A percentile compares a stretch with the other conserved stretches of the same genome.
These are phyloP conservation scores for Pythium aquatile DNA, from an alignment of 352 stramenopile genomes.

Conservation along the genomic window DNA sequence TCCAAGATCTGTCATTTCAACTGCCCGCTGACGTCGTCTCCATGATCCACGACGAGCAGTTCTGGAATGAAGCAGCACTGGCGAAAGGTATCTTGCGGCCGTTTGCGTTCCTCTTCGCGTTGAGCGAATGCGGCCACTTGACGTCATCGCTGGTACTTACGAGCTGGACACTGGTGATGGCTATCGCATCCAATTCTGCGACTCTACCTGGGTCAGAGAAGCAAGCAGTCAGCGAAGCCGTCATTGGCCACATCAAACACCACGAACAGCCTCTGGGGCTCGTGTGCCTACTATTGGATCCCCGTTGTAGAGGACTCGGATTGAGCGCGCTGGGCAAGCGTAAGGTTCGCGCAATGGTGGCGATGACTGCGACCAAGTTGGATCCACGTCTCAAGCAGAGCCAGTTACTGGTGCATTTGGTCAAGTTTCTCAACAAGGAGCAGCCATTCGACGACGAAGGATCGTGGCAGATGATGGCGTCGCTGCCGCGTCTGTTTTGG, in stretches of 20 bases:
- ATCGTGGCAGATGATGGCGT: constrained; percentile 42
- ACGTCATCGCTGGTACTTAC: constrained; percentile 33
- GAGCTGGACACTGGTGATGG: constrained; percentile 30
- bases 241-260: constrained; percentile 26
- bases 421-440: constrained; percentile 39
- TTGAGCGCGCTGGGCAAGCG: constrained; percentile 36
- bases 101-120: constrained; percentile 27
- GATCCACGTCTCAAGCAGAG: constrained; percentile 18
- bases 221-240: constrained; percentile 16
- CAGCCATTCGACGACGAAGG: constrained; percentile 41
- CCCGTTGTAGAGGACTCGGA: constrained; percentile 32
- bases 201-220: constrained; percentile 25
- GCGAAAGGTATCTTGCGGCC: constrained; percentile 24
- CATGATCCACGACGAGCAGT: constrained; percentile 19
- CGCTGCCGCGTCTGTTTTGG: constrained; percentile 45
- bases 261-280: constrained; percentile 29
- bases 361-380: constrained; percentile 18
- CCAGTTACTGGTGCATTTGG: constrained; percentile 35
- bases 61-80: constrained; percentile 28
- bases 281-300: constrained; percentile 38
- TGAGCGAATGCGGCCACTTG: constrained; percentile 30
- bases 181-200: constrained; percentile 13
- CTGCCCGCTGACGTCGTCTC: neutral
- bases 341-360: constrained; percentile 29
- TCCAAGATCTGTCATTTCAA: neutral